phyloP scores from a whole-genome alignment of 2,329 filamentous ascomycete genomes.

The Claviceps fusiformis region DNA sequence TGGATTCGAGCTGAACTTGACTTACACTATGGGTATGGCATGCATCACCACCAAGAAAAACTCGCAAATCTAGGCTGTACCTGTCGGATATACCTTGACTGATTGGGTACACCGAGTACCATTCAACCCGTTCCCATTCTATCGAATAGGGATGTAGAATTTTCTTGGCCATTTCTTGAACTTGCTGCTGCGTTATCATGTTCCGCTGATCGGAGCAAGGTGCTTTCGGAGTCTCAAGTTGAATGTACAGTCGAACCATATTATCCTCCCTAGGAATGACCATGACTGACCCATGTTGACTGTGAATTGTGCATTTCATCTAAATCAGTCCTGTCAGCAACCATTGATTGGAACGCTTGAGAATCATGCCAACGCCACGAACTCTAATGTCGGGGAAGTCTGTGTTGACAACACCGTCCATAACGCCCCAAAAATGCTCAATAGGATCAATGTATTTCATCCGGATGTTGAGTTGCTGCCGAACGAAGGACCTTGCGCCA shows the following conservation, averaged over 20 bases:
- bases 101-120: conserved; percentile 67
- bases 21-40: conserved; percentile 64
- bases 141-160: conserved; percentile 55
- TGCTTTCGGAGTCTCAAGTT: conserved; percentile 48
- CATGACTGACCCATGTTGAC: conserved; percentile 61
- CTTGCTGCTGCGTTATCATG: conserved; percentile 48
- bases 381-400: conserved; percentile 68
- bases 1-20: conserved; percentile 4
- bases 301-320: conserved; percentile 68
- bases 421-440: conserved; percentile 61
- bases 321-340: conserved; percentile 13
- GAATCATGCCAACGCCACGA: conserved; percentile 4
- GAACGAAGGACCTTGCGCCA: conserved; percentile 53
- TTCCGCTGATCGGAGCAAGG: conserved; percentile 47
- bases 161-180: conserved; percentile 50
- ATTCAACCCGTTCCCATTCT: conserved; percentile 53
- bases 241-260: conserved; percentile 58
- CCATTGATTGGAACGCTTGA: conserved; percentile 17
- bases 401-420: conserved; percentile 59
- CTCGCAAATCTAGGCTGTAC: conserved; percentile 53
- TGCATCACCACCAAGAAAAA: conserved; percentile 66
- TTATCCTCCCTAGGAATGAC: conserved; percentile 61
- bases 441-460: conserved; percentile 60
- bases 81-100: conserved; percentile 59
- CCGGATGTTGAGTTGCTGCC: conserved; percentile 52